phyloP scores from a whole-genome alignment of 176 grass and related monocot species.

The Triticum urartu region DNA sequence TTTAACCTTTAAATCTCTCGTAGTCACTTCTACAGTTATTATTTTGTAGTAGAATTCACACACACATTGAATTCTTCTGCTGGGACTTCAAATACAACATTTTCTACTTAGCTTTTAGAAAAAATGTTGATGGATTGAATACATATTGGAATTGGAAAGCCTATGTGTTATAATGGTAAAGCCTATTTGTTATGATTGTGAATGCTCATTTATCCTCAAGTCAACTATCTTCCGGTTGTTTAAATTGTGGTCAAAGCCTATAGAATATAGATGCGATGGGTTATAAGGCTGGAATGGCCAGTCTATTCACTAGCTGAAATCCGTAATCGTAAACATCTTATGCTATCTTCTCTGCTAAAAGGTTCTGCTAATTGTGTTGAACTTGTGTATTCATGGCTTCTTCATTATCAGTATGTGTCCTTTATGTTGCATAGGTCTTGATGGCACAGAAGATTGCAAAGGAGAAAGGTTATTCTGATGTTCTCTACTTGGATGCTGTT shows the following conservation, averaged over 20 bases:
- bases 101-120: not conserved
- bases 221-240: not conserved
- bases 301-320: not conserved
- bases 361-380: not conserved
- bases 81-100: not conserved
- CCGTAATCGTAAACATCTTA: not conserved
- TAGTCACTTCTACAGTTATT: not conserved
- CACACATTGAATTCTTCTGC: not conserved
- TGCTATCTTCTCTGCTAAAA: not conserved
- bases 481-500: conserved; percentile 90
- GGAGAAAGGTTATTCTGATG: conserved; percentile 97
- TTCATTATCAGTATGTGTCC: not conserved
- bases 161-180: not conserved
- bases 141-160: not conserved
- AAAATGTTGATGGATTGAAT: not conserved
- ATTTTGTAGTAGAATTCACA: conserved; percentile 8
- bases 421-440: conserved; percentile 65
- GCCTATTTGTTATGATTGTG: not conserved
- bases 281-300: conserved; percentile 4
- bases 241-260: not conserved
- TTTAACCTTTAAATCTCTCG: not conserved
- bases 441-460: conserved; percentile 95
- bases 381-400: not conserved
- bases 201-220: not conserved
- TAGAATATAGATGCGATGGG: not conserved